phyloP scores from a whole-genome alignment of 495 filamentous ascomycete genomes.

The Neurospora pannonica region DNA sequence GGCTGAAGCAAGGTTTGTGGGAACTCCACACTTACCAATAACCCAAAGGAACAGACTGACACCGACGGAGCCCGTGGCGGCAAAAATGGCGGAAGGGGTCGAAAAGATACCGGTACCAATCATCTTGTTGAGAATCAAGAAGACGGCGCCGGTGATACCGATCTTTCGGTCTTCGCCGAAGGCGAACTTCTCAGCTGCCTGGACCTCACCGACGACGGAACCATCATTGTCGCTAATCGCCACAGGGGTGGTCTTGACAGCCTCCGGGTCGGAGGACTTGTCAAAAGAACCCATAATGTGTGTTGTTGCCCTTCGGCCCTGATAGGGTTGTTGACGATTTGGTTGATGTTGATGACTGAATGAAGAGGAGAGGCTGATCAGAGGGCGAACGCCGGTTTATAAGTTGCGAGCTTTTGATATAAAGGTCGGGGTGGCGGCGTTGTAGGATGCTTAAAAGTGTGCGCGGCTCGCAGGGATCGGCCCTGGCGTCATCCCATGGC shows the following conservation, averaged over 20 bases:
- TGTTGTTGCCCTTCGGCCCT: background rate
- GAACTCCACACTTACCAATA: slow-evolving; percentile 10
- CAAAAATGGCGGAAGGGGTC: slow-evolving; percentile 40
- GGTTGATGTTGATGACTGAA: background rate
- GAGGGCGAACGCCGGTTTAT: slow-evolving; percentile 2
- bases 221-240: slow-evolving; percentile 2
- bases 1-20: background rate
- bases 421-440: background rate
- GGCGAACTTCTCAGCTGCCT: slow-evolving; percentile 32
- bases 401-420: background rate
- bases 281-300: slow-evolving; percentile 10
- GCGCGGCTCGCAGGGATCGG: background rate
- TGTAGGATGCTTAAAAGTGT: background rate
- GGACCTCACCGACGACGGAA: slow-evolving; percentile 13
- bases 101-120: slow-evolving; percentile 48
- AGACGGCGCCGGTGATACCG: slow-evolving; percentile 42
- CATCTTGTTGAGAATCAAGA: slow-evolving; percentile 48
- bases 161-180: slow-evolving; percentile 40
- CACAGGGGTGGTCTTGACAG: background rate
- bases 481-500: background rate
- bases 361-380: background rate
- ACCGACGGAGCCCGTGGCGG: slow-evolving; percentile 38
- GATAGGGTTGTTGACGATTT: background rate
- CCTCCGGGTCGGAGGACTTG: slow-evolving; percentile 6
- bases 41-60: slow-evolving; percentile 29